Percentiles rank a stretch among this genome's conserved stretches.
phyloP scores from a whole-genome alignment of 2,329 filamentous ascomycete genomes.

The Botryotinia convoluta region DNA sequence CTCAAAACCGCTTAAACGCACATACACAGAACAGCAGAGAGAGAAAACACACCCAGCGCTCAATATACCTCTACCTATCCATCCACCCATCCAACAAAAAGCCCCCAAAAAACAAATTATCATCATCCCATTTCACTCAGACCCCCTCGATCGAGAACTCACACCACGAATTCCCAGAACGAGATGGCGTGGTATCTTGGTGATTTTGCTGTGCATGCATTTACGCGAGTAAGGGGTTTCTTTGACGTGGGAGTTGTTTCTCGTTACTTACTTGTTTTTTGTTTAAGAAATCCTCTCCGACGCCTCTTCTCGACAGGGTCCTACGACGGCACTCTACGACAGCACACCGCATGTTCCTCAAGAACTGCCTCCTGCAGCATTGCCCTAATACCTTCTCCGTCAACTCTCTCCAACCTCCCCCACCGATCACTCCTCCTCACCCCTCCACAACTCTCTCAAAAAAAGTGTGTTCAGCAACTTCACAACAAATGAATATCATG shows the following conservation, averaged over 20 bases:
- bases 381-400: background rate
- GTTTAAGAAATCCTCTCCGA: background rate
- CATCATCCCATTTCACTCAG: background rate
- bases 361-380: background rate
- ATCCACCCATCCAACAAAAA: too few species aligned
- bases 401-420: background rate
- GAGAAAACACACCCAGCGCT: too few species aligned
- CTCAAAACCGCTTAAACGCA: background rate
- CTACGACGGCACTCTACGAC: too few species aligned
- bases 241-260: background rate
- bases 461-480: background rate
- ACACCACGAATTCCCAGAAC: background rate
- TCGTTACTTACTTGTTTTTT: background rate
- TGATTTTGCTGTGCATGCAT: accelerated
- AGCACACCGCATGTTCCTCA: background rate
- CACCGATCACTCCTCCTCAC: background rate
- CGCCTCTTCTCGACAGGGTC: too few species aligned
- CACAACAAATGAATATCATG: background rate
- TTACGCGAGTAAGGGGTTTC: accelerated
- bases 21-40: too few species aligned
- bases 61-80: too few species aligned
- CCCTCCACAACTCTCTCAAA: background rate
- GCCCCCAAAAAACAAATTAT: too few species aligned
- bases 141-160: background rate
- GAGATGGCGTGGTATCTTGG: background rate